These are phyloP conservation scores for Volvariella surrecta DNA, from an alignment of 1,284 basidiomycete species.

Conservation along the genomic window DNA sequence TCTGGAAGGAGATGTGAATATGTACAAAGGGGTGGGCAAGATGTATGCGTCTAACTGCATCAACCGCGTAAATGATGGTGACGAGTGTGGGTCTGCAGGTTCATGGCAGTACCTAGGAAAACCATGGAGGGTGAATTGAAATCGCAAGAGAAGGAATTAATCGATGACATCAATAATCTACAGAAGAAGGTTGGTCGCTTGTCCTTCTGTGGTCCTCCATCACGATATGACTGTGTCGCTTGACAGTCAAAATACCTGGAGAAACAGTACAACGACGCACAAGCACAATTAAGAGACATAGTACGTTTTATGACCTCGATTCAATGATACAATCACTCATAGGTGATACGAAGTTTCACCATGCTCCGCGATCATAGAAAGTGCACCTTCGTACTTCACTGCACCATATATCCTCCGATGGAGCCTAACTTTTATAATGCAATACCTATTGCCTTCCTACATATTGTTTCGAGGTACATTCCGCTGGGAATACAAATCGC, in stretches of 20 bases:
- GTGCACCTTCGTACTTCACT: conserved; percentile 31
- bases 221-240: background rate
- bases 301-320: conserved; percentile 34
- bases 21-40: conserved; percentile 90
- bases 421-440: too few species aligned
- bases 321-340: conserved; percentile 1
- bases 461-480: too few species aligned
- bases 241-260: conserved; percentile 81
- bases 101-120: conserved; percentile 77
- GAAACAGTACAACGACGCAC: conserved; percentile 86
- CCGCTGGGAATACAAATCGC: too few species aligned
- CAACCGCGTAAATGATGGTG: conserved; percentile 1
- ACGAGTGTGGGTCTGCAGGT: conserved; percentile 43
- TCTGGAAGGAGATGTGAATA: conserved; percentile 59
- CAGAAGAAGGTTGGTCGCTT: conserved; percentile 62
- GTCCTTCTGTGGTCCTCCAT: background rate
- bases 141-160: conserved; percentile 68
- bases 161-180: conserved; percentile 72
- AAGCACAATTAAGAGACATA: conserved; percentile 80
- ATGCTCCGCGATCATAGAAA: conserved; percentile 30
- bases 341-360: conserved; percentile 57
- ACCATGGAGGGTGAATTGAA: conserved; percentile 73
- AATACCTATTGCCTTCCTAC: too few species aligned
- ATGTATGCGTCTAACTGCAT: conserved; percentile 45
- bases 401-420: too few species aligned